Evolutionary conservation across 768 basidiomycete species (phyloP), one percentile per base, ranked within the genome.

Genomic region (Amanita exitialis): DNA sequence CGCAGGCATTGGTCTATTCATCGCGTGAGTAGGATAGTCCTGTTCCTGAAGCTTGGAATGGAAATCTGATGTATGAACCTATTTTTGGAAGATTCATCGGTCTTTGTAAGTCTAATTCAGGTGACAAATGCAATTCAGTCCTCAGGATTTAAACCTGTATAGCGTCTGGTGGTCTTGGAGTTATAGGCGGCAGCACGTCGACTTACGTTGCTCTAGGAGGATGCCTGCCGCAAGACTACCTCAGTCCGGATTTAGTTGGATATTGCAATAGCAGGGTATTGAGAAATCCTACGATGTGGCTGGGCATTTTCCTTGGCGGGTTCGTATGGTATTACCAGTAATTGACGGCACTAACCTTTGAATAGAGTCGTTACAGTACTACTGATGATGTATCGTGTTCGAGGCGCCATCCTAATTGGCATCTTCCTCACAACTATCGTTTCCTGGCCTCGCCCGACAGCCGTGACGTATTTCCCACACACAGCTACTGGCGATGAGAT

Each of bases 261-360:
- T 89, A 77, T 66, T 93, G 90, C 57, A 69, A 67, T 3, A 62
- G 69, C 12, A 79, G 76, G 36, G 82, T 88, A 3, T 68, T 93
- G 23, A 81, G 77, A 36, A 82, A 68, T 55, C 87, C 89, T 1
- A 86, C 83, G 8, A 81, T 88, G 71, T 93, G 90, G 90, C 67
- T 92, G 15, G 90, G 90, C 35, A 78, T 92, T 51, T 88, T 90
- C 64, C 69, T 81, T 4, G 90, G 90, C 56, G 90, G 90, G 82
- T 85, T 59, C 23, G 80, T 59, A 12, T 47, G 37, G n/a, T 42
- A 32, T 20, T 32, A 6, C 10, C 42, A 45, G 23, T 16, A 21
- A 39, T 32, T 0, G 32, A 32, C 34, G 13, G 15, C 37, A 15
- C 16, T 42, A 39, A 44, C 32, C 8, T 39, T 32, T 32, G 32